Evolutionary conservation across 768 basidiomycete species (phyloP).

Genomic region (Tylopilus sp.): DNA sequence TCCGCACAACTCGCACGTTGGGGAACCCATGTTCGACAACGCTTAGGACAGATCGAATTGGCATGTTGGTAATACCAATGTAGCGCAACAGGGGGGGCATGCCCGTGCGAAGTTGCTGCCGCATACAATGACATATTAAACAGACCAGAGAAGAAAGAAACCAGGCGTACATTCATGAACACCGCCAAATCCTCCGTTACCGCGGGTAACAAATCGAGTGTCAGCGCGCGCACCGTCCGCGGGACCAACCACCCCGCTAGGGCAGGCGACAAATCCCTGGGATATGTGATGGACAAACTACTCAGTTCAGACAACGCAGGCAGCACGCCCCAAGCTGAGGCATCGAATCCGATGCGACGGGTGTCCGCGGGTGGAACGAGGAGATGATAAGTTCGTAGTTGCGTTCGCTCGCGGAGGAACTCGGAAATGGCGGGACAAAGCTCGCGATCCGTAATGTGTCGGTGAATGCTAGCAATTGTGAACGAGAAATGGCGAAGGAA

Average conservation of each 20-base stretch:
- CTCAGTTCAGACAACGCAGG: slow-evolving; percentile 51
- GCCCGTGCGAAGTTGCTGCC: slow-evolving; percentile 59
- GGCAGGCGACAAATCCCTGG: slow-evolving; percentile 57
- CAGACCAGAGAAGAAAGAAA: background rate
- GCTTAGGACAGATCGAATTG: slow-evolving; percentile 35
- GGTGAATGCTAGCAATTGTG: slow-evolving; percentile 40
- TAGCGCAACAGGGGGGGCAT: slow-evolving; percentile 52
- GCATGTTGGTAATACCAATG: slow-evolving; percentile 52
- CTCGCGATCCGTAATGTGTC: slow-evolving; percentile 51
- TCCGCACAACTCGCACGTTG: slow-evolving; percentile 51
- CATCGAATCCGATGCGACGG: slow-evolving; percentile 60
- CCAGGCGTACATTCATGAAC: slow-evolving; percentile 39
- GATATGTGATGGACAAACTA: slow-evolving; percentile 60
- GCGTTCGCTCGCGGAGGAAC: slow-evolving; percentile 54
- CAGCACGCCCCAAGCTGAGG: slow-evolving; percentile 68
- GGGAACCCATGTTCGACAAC: slow-evolving; percentile 62
- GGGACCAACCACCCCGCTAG: slow-evolving; percentile 70
- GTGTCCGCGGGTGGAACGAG: slow-evolving; percentile 43
- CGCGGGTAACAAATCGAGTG: slow-evolving; percentile 37
- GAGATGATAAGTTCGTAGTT: slow-evolving; percentile 52
- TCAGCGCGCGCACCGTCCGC: slow-evolving; percentile 44
- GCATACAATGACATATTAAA: background rate
- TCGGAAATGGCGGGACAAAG: slow-evolving; percentile 68
- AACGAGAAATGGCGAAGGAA: slow-evolving; percentile 67
- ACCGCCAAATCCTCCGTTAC: slow-evolving; percentile 38